Base-by-base conservation (phyloP, 1,284 basidiomycete species). In the Ustilago cynodontis region DNA sequence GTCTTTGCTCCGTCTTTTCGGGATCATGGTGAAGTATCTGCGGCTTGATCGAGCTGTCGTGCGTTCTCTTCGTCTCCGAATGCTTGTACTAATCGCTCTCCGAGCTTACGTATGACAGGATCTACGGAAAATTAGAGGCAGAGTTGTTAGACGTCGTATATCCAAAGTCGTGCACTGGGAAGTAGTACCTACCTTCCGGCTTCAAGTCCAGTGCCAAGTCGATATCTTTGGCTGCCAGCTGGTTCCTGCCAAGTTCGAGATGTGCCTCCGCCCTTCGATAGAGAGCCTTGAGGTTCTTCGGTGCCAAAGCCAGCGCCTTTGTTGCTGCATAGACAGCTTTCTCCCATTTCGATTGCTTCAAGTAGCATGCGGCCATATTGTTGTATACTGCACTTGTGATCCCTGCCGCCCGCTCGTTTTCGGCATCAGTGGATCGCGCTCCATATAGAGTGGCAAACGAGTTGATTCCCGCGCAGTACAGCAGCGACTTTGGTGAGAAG, bases 361-460 rank as follows among this genome's bases (percentile, higher is more conserved):
- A 51, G 58, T 79, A 79, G 59, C 72, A 79, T 1, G 70, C 77
- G 35, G 77, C 70, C 63, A 77, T 63, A 60, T 79, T 79, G 54
- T 71, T 73, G 55, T 69, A 71, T 20, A 79, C 65, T 2, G 77
- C 67, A n/a, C 59, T 63, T 11, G 77, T 65, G 50, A 71, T 61
- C 1, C 41, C 58, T 20, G 68, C 66, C 18, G 77, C 77, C 6
- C 58, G 61, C 33, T 61, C 35, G 50, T 79, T 77, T 31, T 79
- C 57, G 20, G 28, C 66, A 8, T 71, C 69, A 1, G 64, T 68
- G 16, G 74, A 77, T 22, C 58, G 59, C 10, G 69, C 66, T 9
- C 74, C 77, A 29, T 77, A 79, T 10, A 73, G 45, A 4, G 59
- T 65, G 3, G 77, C 69, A 24, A 79, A 71, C 5, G 74, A 77